Base-by-base conservation (phyloP, 2,329 filamentous ascomycete genomes). In the Daldinia sp. region DNA sequence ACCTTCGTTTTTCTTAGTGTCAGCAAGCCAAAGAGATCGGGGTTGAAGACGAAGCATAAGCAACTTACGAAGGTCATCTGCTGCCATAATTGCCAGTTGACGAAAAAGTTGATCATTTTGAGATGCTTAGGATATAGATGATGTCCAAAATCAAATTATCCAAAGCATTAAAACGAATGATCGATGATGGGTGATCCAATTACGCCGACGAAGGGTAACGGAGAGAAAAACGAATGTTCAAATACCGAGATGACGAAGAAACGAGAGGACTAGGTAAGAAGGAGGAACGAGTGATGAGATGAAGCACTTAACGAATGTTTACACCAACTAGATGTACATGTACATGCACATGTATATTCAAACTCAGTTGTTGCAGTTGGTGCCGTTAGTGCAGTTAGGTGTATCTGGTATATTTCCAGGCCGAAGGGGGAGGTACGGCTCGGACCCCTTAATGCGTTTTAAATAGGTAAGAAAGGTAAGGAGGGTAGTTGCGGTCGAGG, bases 31-130 rank as follows among this genome's bases (percentile, higher is more conserved):
- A n/a, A 51, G 15, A 7, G 4, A 5, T 9, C 20, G 23, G 44
- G 23, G 15, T 26, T 42, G 26, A 18, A 26, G 3, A 12, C 5
- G 2, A 33, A 9, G 35, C 6, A 46, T 3, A 30, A 10, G 35
- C 12, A 35, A 85, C 92, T 85, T 83, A 97, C 94, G 82, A 97
- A 93, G 60, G 90, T 92, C 89, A 97, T 90, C 83, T 97, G 90
- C 84, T 96, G 89, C 94, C 94, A 97, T 75, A 96, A 82, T 73
- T 87, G 83, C 94, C 93, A 97, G 56, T 82, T 84, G 46, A 83
- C 75, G 80, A 92, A 93, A 79, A 93, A 93, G 42, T 75, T 78
- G 57, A 72, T 75, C 81, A 82, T 83, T 56, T 72, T 77, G 69
- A 69, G 63, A 60, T 74, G 64, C 58, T 74, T 63, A 62, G 69